Evolutionary conservation across 805 yeast genomes (phyloP), one percentile per base, ranked within the genome.

Genomic region (Kodamaea neixiangensis): DNA sequence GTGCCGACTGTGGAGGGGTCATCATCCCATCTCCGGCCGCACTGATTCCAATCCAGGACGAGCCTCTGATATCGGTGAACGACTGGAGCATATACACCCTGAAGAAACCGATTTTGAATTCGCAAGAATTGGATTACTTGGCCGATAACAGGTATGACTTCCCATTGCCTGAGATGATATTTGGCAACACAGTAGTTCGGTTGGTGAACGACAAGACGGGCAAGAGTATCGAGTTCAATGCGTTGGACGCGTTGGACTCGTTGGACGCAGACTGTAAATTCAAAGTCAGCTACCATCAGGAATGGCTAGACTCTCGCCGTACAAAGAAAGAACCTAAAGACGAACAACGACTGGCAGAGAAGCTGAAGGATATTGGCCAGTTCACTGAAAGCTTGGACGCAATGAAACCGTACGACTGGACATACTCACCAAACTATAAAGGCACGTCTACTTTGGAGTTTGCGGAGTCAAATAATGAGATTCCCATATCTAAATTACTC

Each of bases 121-220:
- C 91, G 1, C 73, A 67, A 1, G 97, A 91, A 62, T 79, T 93
- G 50, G 97, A 90, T 51, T 68, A 68, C 2, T 78, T 86, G 61
- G 87, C 83, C 65, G 80, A 79, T 3, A 55, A 63, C 10, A 64
- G 83, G 47, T 77, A 86, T 48, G 83, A 83, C 13, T 81, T 93
- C 54, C 96, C 98, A 0, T 69, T 93, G 40, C 99, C 99, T 0
- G 99, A 94, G 66, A 94, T 94, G 98, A 91, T 94, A 5, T 94
- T 94, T 70, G 98, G 98, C 7, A 82, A 88, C 58, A 92, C 88
- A 63, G 68, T 69, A 50, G 82, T 91, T 9, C 78, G 75, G 46
- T 63, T 91, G 9, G 73, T 65, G 3, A 65, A 72, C 50, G 75
- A 70, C 39, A 62, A 61, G 43, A 61, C 68, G 1, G 67, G 67